Evolutionary conservation across 2,329 filamentous ascomycete genomes (phyloP).

Genomic region (Fonsecaea monophora): DNA sequence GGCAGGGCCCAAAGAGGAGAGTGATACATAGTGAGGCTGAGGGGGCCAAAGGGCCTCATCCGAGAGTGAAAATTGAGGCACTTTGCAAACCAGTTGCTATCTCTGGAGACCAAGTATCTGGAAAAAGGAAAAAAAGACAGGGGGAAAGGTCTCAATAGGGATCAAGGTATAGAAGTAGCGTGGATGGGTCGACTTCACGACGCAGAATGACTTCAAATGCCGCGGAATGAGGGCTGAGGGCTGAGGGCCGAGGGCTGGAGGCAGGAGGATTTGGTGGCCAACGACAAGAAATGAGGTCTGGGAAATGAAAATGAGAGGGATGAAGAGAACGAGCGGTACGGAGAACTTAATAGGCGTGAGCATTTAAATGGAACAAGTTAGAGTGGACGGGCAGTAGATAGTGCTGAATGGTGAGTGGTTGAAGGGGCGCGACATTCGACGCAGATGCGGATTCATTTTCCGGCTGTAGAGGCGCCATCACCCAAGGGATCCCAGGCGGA

Average conservation of each 20-base stretch:
- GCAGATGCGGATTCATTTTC: constrained; percentile 1
- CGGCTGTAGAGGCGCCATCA: background rate
- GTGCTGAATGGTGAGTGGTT: constrained; percentile 4
- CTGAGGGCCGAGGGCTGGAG: background rate
- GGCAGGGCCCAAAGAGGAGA: background rate
- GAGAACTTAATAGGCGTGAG: background rate
- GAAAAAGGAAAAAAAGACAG: background rate
- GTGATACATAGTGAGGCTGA: background rate
- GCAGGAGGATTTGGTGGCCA: background rate
- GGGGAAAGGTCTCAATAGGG: background rate
- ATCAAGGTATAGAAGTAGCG: background rate
- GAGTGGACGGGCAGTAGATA: background rate
- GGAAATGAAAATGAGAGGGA: background rate
- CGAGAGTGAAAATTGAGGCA: background rate
- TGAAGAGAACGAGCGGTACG: background rate
- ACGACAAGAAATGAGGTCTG: background rate
- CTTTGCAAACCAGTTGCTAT: background rate
- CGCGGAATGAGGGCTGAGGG: background rate
- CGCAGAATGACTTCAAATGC: background rate
- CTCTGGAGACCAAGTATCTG: background rate
- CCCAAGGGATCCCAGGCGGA: background rate
- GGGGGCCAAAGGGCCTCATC: background rate
- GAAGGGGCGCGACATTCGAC: background rate
- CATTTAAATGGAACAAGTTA: background rate
- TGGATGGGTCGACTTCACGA: background rate